Evolutionary conservation across 306 rosid species (phyloP).

Genomic region (Carpinus fangiana): DNA sequence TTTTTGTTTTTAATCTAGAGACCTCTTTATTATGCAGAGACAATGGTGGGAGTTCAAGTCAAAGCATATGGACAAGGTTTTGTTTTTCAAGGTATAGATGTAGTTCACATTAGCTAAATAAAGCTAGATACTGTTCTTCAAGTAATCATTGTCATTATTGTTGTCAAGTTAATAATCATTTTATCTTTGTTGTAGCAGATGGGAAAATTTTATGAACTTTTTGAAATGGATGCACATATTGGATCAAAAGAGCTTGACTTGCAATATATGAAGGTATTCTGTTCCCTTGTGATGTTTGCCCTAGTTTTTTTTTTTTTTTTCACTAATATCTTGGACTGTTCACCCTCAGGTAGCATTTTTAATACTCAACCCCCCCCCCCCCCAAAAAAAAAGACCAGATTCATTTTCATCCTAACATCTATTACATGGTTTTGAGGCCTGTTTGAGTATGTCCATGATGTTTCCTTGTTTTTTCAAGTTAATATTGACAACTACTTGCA

Average conservation of each 20-base stretch:
- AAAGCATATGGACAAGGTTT: slow-evolving; percentile 89
- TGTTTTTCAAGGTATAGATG: slow-evolving; percentile 77
- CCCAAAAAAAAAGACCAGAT: background rate
- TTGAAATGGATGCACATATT: slow-evolving; percentile 94
- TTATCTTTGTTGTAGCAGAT: slow-evolving; percentile 54
- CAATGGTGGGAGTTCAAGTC: slow-evolving; percentile 99
- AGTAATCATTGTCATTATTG: slow-evolving; percentile 17
- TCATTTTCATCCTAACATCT: background rate
- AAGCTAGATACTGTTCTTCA: slow-evolving; percentile 1
- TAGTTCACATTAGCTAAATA: slow-evolving; percentile 23
- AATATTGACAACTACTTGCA: slow-evolving; percentile 21
- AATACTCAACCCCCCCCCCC: background rate
- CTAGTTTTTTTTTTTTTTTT: background rate
- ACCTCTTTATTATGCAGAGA: slow-evolving; percentile 48
- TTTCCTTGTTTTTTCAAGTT: slow-evolving; percentile 7
- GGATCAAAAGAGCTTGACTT: slow-evolving; percentile 84
- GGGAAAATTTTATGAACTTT: slow-evolving; percentile 96
- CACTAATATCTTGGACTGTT: background rate
- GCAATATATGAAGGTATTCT: slow-evolving; percentile 87
- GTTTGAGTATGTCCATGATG: slow-evolving; percentile 11
- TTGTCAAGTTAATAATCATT: slow-evolving; percentile 27
- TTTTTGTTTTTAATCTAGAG: slow-evolving; percentile 19
- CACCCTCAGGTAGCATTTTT: background rate
- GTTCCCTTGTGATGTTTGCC: background rate
- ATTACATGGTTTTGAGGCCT: background rate